phyloP scores from a whole-genome alignment of 2,329 filamentous ascomycete genomes.

The Scedosporium apiospermum region DNA sequence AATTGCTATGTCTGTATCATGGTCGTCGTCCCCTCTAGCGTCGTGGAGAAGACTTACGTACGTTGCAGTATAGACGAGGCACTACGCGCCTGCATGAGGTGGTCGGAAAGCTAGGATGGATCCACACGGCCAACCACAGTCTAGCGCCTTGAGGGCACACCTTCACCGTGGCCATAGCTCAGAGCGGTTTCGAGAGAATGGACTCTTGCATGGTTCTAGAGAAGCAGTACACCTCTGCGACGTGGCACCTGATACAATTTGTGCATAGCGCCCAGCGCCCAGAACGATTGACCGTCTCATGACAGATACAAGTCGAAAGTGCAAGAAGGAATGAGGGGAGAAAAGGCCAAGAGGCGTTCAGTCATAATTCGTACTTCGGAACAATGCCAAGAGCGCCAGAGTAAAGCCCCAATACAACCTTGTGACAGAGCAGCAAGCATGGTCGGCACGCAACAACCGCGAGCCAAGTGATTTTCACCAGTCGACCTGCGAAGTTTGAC shows the following conservation, averaged over 20 bases:
- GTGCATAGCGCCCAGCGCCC: not conserved
- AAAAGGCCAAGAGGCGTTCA: not conserved
- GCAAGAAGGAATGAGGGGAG: not conserved
- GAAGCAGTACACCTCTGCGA: not conserved
- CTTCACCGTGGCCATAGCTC: not conserved
- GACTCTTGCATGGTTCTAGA: not conserved
- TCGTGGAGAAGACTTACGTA: no score
- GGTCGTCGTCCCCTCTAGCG: no score
- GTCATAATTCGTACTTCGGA: not conserved
- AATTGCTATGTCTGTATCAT: not conserved
- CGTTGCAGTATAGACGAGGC: no score
- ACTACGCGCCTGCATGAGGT: not conserved
- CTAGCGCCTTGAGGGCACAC: no score
- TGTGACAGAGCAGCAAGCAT: not conserved
- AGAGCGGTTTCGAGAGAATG: not conserved
- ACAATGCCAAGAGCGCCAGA: not conserved
- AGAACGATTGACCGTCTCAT: not conserved
- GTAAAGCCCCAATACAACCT: not conserved
- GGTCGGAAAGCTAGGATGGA: no score
- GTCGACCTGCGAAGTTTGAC: not conserved
- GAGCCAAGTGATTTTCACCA: not conserved
- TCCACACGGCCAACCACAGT: no score
- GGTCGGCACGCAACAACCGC: not conserved
- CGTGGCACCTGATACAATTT: not conserved
- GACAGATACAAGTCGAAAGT: not conserved